These are phyloP conservation scores for Saururus chinensis DNA, from an alignment of 164 flowering plant species.

Conservation along the genomic window DNA sequence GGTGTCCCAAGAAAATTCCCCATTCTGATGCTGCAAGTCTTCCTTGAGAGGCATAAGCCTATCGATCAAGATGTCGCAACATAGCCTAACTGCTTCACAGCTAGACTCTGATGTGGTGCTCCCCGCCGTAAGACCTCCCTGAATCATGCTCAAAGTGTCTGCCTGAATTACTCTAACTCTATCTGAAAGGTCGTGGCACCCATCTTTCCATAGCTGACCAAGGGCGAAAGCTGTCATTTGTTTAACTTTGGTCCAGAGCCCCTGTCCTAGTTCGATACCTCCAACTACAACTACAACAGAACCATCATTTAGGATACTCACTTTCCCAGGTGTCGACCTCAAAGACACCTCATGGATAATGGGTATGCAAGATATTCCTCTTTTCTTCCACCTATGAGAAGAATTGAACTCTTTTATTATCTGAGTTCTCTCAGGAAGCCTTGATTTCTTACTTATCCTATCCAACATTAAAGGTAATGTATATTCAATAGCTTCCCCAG, in stretches of 20 bases:
- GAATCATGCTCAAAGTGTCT: constrained; percentile 75
- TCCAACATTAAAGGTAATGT: constrained; percentile 66
- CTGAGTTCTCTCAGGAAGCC: constrained; percentile 31
- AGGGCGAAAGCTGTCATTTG: constrained; percentile 85
- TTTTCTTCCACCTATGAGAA: constrained; percentile 51
- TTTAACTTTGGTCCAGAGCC: constrained; percentile 89
- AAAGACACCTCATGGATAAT: constrained; percentile 37
- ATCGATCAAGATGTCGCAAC: constrained; percentile 64
- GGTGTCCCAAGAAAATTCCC: constrained; percentile 45
- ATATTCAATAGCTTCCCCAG: constrained; percentile 50
- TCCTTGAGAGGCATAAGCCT: constrained; percentile 49
- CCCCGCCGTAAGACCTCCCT: constrained; percentile 82
- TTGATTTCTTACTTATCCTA: constrained; percentile 43
- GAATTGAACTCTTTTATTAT: constrained; percentile 41
- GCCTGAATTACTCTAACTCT: constrained; percentile 68
- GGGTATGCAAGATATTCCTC: constrained; percentile 77
- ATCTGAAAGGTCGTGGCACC: constrained; percentile 40
- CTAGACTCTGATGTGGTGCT: constrained; percentile 92
- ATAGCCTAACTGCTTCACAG: constrained; percentile 73
- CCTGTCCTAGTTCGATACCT: constrained; percentile 89
- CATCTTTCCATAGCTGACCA: constrained; percentile 36
- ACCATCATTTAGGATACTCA: constrained; percentile 75
- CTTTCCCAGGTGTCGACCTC: constrained; percentile 74
- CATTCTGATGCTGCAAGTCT: constrained; percentile 39
- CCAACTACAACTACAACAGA: constrained; percentile 90